Conservation (phyloP, 2,329 filamentous ascomycete genomes). For the Helotiales sp. region DNA sequence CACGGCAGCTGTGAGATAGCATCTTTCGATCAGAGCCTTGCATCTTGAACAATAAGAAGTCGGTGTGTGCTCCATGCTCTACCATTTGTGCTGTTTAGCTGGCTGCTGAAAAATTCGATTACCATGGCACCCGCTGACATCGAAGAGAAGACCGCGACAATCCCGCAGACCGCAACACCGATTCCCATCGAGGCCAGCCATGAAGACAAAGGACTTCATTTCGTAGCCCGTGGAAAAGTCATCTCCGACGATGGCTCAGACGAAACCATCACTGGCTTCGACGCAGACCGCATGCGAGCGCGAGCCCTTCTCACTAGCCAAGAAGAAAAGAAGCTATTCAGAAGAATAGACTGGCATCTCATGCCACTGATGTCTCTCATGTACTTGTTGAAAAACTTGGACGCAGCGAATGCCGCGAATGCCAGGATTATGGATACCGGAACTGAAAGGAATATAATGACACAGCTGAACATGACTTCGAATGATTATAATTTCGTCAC, state of each 20-base stretch:
- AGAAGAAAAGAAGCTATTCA: conserved; percentile 12
- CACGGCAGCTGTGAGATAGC: too few species aligned
- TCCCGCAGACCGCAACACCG: not conserved
- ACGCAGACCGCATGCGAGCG: conserved; percentile 35
- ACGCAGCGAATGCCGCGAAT: conserved; percentile 32
- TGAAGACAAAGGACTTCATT: conserved; percentile 1
- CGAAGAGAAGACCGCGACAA: not conserved
- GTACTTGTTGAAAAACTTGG: conserved; percentile 35
- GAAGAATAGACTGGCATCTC: conserved; percentile 15
- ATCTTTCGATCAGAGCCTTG: too few species aligned
- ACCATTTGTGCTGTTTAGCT: too few species aligned
- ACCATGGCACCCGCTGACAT: not conserved
- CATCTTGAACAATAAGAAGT: too few species aligned
- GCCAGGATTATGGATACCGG: conserved; percentile 39
- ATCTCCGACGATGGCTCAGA: conserved; percentile 7
- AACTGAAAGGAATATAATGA: conserved; percentile 26
- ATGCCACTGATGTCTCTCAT: conserved; percentile 39
- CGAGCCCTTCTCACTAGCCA: conserved; percentile 30
- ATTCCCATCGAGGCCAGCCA: not conserved
- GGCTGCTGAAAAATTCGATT: not conserved
- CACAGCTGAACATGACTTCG: conserved; percentile 32
- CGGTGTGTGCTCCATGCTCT: too few species aligned
- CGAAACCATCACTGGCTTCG: conserved; percentile 28
- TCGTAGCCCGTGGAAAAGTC: conserved; percentile 4
- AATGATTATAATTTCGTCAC: conserved; percentile 38